A percentile compares a stretch with the other conserved stretches of the same genome.
phyloP scores from a whole-genome alignment of 495 filamentous ascomycete genomes.

The Trichoderma reesei region DNA sequence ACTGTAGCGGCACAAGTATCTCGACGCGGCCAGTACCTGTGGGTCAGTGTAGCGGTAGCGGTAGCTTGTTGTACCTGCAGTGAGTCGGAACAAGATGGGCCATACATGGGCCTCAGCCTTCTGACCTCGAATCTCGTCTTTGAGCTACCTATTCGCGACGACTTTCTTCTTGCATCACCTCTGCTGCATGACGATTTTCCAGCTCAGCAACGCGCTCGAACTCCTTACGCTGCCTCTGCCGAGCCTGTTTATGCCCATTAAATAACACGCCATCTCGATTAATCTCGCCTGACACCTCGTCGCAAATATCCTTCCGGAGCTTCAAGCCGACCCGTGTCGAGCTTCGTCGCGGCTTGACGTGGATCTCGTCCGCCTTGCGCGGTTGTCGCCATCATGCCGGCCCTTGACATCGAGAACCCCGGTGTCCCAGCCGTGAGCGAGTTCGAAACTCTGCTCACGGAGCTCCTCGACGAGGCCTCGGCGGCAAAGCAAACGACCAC shows the following conservation, averaged over 20 bases:
- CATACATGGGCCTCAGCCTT: conserved; percentile 18
- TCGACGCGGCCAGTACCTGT: neutral
- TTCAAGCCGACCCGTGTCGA: neutral
- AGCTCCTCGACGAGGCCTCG: conserved; percentile 55
- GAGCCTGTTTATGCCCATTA: neutral
- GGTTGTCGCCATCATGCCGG: conserved; percentile 26
- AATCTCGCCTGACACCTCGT: neutral
- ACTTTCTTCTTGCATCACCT: neutral
- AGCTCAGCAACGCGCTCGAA: neutral
- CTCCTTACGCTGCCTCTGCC: neutral
- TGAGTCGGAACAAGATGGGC: neutral
- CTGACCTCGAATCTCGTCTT: conserved; percentile 13
- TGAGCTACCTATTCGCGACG: neutral
- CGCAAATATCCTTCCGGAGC: neutral
- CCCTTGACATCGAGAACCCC: conserved; percentile 28
- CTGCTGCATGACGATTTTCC: neutral
- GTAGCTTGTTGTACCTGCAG: neutral
- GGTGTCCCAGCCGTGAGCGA: conserved; percentile 46
- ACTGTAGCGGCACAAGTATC: neutral
- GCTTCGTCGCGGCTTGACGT: neutral
- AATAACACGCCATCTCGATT: neutral
- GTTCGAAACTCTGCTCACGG: conserved; percentile 45
- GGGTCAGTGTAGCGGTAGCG: neutral
- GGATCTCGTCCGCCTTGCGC: neutral
- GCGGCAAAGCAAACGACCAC: conserved; percentile 52